Percentiles rank a stretch among this genome's conserved stretches.
These are phyloP conservation scores for Croton laevigatus DNA, from an alignment of 441 rosid species.

Conservation along the genomic window DNA sequence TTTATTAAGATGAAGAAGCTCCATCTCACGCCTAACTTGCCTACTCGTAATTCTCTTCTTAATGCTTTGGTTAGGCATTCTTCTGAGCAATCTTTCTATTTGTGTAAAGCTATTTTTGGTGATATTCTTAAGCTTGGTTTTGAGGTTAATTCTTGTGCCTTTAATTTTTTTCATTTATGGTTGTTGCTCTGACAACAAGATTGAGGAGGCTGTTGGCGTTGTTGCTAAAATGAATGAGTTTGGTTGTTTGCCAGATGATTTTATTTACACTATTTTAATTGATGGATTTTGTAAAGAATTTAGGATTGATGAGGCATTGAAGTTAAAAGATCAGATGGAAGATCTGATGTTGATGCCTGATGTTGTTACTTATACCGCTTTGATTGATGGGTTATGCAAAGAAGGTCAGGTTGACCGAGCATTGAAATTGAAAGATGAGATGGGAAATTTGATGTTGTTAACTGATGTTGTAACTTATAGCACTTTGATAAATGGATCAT, in stretches of 20 bases:
- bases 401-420: too few relatives aligned
- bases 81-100: constrained; percentile 53
- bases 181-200: constrained; percentile 58
- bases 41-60: constrained; percentile 68
- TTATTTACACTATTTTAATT: too few relatives aligned
- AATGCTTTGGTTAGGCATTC: constrained; percentile 63
- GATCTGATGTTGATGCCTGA: too few relatives aligned
- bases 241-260: constrained; percentile 61
- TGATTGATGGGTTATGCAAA: too few relatives aligned
- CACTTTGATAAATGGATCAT: constrained; percentile 65
- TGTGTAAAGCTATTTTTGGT: constrained; percentile 43
- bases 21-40: constrained; percentile 51
- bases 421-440: too few relatives aligned
- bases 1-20: constrained; percentile 64
- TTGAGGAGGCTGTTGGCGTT: constrained; percentile 48
- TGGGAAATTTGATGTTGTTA: too few relatives aligned
- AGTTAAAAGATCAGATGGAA: too few relatives aligned
- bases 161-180: constrained; percentile 71
- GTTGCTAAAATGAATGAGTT: constrained; percentile 50
- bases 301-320: too few relatives aligned
- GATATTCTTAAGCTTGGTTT: constrained; percentile 55
- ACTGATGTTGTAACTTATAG: constrained; percentile 74
- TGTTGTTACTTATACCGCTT: too few relatives aligned
- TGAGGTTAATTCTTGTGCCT: constrained; percentile 41
- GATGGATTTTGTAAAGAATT: constrained; percentile 61